Evolutionary conservation across 495 filamentous ascomycete species (phyloP).

Genomic region (Aspergillus campestris): DNA sequence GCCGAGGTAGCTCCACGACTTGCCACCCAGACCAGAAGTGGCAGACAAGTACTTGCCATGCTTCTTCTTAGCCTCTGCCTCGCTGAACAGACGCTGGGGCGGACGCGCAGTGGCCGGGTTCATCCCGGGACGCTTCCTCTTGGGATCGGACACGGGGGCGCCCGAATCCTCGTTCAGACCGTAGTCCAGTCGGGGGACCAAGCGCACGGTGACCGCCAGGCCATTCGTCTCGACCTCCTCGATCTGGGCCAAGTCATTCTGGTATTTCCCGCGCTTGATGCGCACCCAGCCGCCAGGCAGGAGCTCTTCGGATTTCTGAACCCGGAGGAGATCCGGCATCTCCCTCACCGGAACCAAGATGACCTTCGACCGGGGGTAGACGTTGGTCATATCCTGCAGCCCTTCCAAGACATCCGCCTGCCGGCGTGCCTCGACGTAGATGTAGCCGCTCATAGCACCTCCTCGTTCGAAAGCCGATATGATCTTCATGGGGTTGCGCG

Average conservation of each 20-base stretch:
- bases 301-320: slow-evolving; percentile 76
- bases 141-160: slow-evolving; percentile 45
- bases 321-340: slow-evolving; percentile 91
- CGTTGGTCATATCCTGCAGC: slow-evolving; percentile 72
- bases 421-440: slow-evolving; percentile 86
- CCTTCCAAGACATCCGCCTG: slow-evolving; percentile 78
- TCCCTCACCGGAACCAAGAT: slow-evolving; percentile 91
- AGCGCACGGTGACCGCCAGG: slow-evolving; percentile 72
- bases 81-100: slow-evolving; percentile 87
- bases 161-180: slow-evolving; percentile 71
- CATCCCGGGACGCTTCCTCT: slow-evolving; percentile 66
- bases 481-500: slow-evolving; percentile 68
- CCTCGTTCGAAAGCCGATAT: slow-evolving; percentile 86
- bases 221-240: slow-evolving; percentile 91
- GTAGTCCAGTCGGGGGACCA: slow-evolving; percentile 90
- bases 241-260: slow-evolving; percentile 85
- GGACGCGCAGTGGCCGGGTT: slow-evolving; percentile 51
- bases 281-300: slow-evolving; percentile 88
- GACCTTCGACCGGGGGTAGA: slow-evolving; percentile 76
- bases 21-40: slow-evolving; percentile 48
- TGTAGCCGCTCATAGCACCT: slow-evolving; percentile 79
- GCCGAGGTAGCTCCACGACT: slow-evolving; percentile 72
- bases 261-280: slow-evolving; percentile 74
- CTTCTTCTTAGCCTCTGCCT: slow-evolving; percentile 84
- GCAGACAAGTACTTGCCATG: slow-evolving; percentile 61